Evolutionary conservation across 768 basidiomycete species (phyloP).

Genomic region (Baorangia bicolor): DNA sequence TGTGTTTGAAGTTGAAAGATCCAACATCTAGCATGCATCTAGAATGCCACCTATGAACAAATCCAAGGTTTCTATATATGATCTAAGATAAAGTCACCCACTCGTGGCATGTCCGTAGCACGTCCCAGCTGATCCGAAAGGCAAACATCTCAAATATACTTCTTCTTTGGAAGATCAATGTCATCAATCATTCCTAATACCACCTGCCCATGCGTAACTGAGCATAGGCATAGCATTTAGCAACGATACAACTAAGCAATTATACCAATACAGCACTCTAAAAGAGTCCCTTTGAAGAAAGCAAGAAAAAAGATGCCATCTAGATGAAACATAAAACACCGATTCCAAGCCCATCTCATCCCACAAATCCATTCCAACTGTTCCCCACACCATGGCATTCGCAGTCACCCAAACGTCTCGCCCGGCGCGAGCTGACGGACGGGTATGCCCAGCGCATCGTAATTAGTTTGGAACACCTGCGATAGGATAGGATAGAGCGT

Average conservation of each 20-base stretch:
- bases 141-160: too few species aligned
- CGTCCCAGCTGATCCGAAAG: too few species aligned
- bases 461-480: conserved; percentile 24
- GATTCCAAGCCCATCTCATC: neutral
- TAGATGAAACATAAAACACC: neutral
- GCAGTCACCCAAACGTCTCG: conserved; percentile 21
- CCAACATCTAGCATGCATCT: too few species aligned
- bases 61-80: too few species aligned
- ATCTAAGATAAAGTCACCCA: too few species aligned
- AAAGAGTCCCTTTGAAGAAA: neutral
- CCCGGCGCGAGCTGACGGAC: conserved; percentile 25
- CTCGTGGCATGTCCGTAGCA: too few species aligned
- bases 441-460: conserved; percentile 25
- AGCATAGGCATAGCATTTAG: neutral
- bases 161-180: too few species aligned
- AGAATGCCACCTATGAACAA: too few species aligned
- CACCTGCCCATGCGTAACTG: too few species aligned
- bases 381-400: neutral
- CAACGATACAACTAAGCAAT: neutral
- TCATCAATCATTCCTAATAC: too few species aligned
- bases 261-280: neutral
- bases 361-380: neutral
- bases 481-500: neutral
- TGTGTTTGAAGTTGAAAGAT: too few species aligned
- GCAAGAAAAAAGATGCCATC: neutral